Evolutionary conservation across 2,329 filamentous ascomycete genomes (phyloP), one percentile per base, ranked within the genome.

Genomic region (Aspergillus pseudoterreus): DNA sequence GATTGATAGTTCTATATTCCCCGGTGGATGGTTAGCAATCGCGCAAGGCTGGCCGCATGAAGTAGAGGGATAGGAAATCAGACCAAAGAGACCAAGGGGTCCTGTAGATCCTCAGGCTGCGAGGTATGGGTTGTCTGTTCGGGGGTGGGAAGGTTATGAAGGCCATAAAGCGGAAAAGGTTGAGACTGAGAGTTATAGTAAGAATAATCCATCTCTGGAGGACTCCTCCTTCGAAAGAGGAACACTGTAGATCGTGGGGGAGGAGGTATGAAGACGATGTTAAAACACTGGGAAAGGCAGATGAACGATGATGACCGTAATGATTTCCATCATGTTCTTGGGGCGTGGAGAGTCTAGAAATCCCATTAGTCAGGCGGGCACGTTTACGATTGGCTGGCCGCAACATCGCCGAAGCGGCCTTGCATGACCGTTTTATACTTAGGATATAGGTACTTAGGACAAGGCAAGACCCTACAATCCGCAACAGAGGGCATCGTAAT

Each of bases 181-280:
- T 77, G 76, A 35, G 72, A 69, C 41, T 61, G 60, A 15, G 65
- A 61, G 44, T 62, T 60, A 59, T 78, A 83, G 66, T 79, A 82
- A 48, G 75, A 73, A 66, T 82, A 84, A 60, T 84, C 80, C 81
- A 84, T 84, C 43, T 44, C 45, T 49, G 17, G 24, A 12, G 39
- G 15, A n/a, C 12, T n/a, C 12, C 15, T 15, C 17, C 39, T 42
- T 17, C 6, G 17, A 19, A 15, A 14, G 43, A 10, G 27, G 27
- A 4, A 32, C 14, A 11, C 6, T 19, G n/a, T 11, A 15, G 24
- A 32, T 24, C 19, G 17, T 22, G 22, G 41, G 41, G 21, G 19
- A 11, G 12, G 11, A 15, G 27, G 27, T 14, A 5, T 19, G 1
- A 22, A 35, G 17, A 12, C 38, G 32, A 22, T 4, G 33, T 9